Evolutionary conservation across 345 rosid genomes (phyloP).

Genomic region (Populus euphratica): DNA sequence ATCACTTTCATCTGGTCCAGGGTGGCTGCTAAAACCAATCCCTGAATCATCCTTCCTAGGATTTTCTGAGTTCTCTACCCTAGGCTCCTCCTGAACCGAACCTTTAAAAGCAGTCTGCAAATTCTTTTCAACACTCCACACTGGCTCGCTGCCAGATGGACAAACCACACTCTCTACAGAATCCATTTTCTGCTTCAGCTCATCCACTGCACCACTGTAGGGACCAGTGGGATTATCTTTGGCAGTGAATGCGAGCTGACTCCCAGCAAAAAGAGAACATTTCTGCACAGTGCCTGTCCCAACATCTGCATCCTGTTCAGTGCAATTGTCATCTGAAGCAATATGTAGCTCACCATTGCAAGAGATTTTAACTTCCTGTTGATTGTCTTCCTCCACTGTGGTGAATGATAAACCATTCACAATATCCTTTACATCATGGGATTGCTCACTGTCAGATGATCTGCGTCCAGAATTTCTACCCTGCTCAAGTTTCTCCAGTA

Average conservation of each 20-base stretch:
- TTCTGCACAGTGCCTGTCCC: conserved; percentile 15
- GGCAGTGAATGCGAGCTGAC: conserved; percentile 2
- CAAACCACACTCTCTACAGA: conserved; percentile 22
- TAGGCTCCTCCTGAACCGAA: conserved; percentile 12
- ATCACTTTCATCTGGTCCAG: conserved; percentile 25
- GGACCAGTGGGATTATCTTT: conserved; percentile 14
- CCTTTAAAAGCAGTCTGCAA: conserved; percentile 18
- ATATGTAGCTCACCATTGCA: background rate
- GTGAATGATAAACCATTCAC: conserved; percentile 13
- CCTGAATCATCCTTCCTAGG: conserved; percentile 23
- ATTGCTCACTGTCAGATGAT: conserved; percentile 14
- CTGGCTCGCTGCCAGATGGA: conserved; percentile 15
- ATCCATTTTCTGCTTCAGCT: conserved; percentile 28
- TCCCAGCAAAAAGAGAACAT: conserved; percentile 12
- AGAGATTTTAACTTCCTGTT: conserved; percentile 14
- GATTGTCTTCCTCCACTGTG: background rate
- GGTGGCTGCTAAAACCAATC: conserved; percentile 24
- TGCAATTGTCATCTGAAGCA: conserved; percentile 16
- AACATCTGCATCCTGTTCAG: conserved; percentile 16
- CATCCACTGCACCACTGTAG: conserved; percentile 19
- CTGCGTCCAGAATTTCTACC: conserved; percentile 17
- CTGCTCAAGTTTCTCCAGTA: conserved; percentile 17
- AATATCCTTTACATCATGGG: conserved; percentile 8
- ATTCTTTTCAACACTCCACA: conserved; percentile 20
- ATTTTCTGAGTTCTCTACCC: conserved; percentile 21